Base-by-base conservation (phyloP, 2,329 filamentous ascomycete species). In the Colletotrichum tropicicola region DNA sequence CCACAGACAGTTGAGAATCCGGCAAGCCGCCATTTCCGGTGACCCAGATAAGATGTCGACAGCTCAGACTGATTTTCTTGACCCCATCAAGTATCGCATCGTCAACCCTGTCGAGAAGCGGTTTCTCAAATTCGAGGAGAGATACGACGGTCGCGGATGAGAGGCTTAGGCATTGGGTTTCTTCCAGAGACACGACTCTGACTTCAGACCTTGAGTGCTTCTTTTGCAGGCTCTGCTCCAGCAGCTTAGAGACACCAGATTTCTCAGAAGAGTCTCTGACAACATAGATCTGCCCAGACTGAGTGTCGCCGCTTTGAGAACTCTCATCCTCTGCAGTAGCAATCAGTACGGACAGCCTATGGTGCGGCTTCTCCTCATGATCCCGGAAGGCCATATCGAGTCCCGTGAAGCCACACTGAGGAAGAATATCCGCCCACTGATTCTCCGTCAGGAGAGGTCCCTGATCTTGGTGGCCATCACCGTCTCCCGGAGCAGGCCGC, bases 301-400 rank as follows among this genome's bases (percentile, higher is more conserved):
- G 12, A 15, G 10, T 23, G n/a, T 5, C 17, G 15, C 12, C 28
- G 21, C 1, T 23, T 21, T 8, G 25, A 43, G 17, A 13, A 13
- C 2, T 39, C 28, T 32, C 59, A 17, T 1, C 6, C 25, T 10
- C 32, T 4, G 59, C 30, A 4, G 49, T 61, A 10, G 41, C 44
- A 6, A 48, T 23, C 13, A 58, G 23, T 7, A 49, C 39, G 2
- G 53, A 58, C 5, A 57, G 19, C 17, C 48, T 25, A 25, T 64
- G 47, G 43, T 59, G 39, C 9, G 55, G 47, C 37, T 37, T 44
- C 2, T 58, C 21, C 15, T 52, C 13, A 55, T 68, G 64, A 51
- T 74, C 73, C 9, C 54, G 59, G n/a, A 73, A 68, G n/a, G 63
- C 67, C 7, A 68, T 60, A 25, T 73, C 71, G 9, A 73, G 44